Evolutionary conservation across 768 basidiomycete species (phyloP).

Genomic region (Crucibulum laeve): DNA sequence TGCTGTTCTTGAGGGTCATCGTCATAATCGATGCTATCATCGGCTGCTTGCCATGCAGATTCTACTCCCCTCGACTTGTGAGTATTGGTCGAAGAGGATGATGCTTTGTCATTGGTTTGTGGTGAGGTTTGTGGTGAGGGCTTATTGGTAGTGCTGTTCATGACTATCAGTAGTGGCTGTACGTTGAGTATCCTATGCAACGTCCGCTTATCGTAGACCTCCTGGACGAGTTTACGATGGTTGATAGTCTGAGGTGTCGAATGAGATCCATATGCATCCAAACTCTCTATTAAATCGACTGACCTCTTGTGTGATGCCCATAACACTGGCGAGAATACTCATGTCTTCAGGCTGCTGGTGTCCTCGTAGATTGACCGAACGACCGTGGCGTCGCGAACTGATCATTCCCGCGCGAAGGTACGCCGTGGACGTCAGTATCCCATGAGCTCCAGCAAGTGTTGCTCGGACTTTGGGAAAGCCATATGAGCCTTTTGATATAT

Average conservation of each 20-base stretch:
- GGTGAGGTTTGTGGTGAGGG: background rate
- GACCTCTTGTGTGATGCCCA: constrained; percentile 85
- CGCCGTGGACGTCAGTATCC: constrained; percentile 72
- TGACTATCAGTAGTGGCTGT: constrained; percentile 16
- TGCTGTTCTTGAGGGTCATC: constrained; percentile 15
- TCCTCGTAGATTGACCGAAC: constrained; percentile 36
- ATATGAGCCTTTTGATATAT: constrained; percentile 88
- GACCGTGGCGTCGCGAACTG: constrained; percentile 48
- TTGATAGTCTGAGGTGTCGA: constrained; percentile 55
- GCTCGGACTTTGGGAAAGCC: constrained; percentile 77
- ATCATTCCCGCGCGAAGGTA: constrained; percentile 63
- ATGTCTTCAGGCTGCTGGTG: constrained; percentile 53
- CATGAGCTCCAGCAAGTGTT: constrained; percentile 78
- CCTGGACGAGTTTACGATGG: constrained; percentile 64
- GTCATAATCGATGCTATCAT: constrained; percentile 23
- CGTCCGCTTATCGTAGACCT: constrained; percentile 55
- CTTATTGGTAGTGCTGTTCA: constrained; percentile 2
- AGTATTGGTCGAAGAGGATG: constrained; percentile 7
- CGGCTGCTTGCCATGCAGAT: constrained; percentile 36
- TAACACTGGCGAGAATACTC: constrained; percentile 75
- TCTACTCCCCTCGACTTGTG: constrained; percentile 18
- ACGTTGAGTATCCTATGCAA: constrained; percentile 60
- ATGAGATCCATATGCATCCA: constrained; percentile 2
- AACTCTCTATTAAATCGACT: constrained; percentile 2
- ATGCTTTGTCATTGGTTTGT: constrained; percentile 3